Conservation (phyloP, 78 protist species). For the Protostelium mycophagum region DNA sequence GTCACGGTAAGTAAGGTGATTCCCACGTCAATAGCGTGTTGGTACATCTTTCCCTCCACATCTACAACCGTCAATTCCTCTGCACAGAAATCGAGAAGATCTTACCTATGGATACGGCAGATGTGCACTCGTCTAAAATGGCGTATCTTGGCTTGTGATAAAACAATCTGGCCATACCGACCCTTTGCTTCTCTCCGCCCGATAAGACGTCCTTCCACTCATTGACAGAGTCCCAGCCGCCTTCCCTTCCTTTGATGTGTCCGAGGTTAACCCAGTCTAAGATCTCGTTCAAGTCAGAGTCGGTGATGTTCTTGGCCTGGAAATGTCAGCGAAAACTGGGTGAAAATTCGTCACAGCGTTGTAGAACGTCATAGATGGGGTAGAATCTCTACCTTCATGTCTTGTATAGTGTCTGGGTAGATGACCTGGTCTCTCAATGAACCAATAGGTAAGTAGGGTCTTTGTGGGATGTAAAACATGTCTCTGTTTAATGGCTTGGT, state of each 20-base stretch:
- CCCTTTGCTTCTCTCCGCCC: constrained; percentile 70
- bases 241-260: constrained; percentile 1
- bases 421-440: constrained; percentile 4
- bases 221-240: constrained; percentile 8
- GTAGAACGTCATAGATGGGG: not conserved
- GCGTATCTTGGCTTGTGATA: constrained; percentile 72
- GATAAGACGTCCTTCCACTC: constrained; percentile 61
- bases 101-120: constrained; percentile 26
- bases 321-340: not conserved
- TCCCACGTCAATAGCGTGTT: constrained; percentile 17
- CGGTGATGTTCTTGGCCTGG: not conserved
- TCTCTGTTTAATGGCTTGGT: not conserved
- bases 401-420: constrained; percentile 12
- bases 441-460: constrained; percentile 8
- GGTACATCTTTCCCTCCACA: constrained; percentile 26
- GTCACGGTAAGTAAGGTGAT: constrained; percentile 60
- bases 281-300: constrained; percentile 16
- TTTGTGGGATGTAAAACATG: constrained; percentile 6
- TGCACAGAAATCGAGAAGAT: no score
- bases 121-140: constrained; percentile 77
- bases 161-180: constrained; percentile 44
- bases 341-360: not conserved
- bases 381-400: not conserved
- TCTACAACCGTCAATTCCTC: not conserved
- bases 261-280: constrained; percentile 8